These are phyloP conservation scores for Mycosphaerella sp. DNA, from an alignment of 2,329 filamentous ascomycete species.

Conservation along the genomic window DNA sequence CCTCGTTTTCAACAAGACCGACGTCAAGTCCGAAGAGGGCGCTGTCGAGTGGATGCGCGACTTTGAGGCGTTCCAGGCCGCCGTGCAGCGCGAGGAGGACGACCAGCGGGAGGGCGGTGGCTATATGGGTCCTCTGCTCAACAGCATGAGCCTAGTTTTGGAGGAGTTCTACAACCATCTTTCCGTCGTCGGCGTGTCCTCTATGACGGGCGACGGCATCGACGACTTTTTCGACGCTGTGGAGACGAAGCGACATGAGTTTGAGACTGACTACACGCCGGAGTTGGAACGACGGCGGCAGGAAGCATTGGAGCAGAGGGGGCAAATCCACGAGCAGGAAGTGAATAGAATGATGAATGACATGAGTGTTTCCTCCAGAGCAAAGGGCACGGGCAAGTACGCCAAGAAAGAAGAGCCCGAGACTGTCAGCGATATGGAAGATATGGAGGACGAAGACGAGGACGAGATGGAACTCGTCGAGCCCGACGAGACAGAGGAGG, in stretches of 20 bases:
- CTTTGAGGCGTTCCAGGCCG: conserved; percentile 90
- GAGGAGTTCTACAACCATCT: conserved; percentile 97
- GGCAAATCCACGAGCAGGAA: conserved; percentile 67
- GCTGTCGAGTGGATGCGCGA: conserved; percentile 99
- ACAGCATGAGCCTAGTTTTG: conserved; percentile 95
- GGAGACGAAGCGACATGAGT: conserved; percentile 78
- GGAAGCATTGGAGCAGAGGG: conserved; percentile 70
- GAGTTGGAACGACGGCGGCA: conserved; percentile 74
- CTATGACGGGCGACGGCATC: conserved; percentile 85
- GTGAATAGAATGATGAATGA: conserved; percentile 91
- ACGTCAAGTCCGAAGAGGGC: conserved; percentile 82
- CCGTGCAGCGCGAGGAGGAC: conserved; percentile 73
- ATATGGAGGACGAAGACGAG: conserved; percentile 49
- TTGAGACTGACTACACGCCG: conserved; percentile 82
- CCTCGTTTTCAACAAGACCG: conserved; percentile 97
- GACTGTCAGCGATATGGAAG: conserved; percentile 48
- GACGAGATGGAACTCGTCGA: conserved; percentile 45
- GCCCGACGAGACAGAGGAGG: conserved; percentile 46
- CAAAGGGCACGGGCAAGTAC: conserved; percentile 34
- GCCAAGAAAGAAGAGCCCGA: conserved; percentile 42
- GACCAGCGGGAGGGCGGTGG: conserved; percentile 70
- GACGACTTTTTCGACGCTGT: conserved; percentile 93
- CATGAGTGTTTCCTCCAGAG: conserved; percentile 58
- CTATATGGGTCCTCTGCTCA: conserved; percentile 92
- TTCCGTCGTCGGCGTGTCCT: conserved; percentile 86